Base-by-base conservation (phyloP, 768 basidiomycete species). In the Lentinula sp. region DNA sequence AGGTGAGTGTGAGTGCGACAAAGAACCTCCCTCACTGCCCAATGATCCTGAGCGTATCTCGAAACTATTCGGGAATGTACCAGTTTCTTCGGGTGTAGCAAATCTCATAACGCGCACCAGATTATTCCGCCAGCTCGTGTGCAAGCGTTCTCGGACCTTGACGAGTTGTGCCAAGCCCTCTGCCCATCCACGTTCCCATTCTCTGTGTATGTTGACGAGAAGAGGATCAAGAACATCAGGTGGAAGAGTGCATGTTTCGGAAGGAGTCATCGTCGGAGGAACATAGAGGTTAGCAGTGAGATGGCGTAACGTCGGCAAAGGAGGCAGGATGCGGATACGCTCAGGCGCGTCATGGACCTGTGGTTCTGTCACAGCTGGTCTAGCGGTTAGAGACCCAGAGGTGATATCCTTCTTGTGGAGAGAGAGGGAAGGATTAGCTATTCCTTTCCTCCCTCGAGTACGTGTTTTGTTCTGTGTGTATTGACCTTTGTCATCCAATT, bases 371-470 rank as follows among this genome's bases (percentile, higher is more conserved):
- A n/a, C n/a, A n/a, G n/a, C n/a, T n/a, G 28, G n/a, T n/a, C 15
- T 36, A 28, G 7, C 33, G 23, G 57, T 46, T 45, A 6, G 7
- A 18, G 15, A n/a, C 32, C 9, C 41, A 32, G 62, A 36, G 2
- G 42, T 9, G 28, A 45, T 33, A 33, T 57, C 28, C 7, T 57
- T 37, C 33, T 45, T 55, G 32, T 28, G 36, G 18, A 91, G 64
- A 4, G 87, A 87, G 64, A 91, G 79, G 3, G 85, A 83, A 5
- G 90, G 81, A 1, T 81, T 82, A 3, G 87, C 84, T n/a, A 91
- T 62, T 8, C 87, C 87, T 46, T 77, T 78, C 41, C 88, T 77
- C 16, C 87, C 88, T 33, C 70, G 74, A 39, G 72, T 74, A 64
- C 66, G 52, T 36, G 10, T 32, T 67, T 71, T 62, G 70, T 62